These are phyloP conservation scores for Moricandia moricandioides DNA, from an alignment of 345 rosid species.

Conservation along the genomic window DNA sequence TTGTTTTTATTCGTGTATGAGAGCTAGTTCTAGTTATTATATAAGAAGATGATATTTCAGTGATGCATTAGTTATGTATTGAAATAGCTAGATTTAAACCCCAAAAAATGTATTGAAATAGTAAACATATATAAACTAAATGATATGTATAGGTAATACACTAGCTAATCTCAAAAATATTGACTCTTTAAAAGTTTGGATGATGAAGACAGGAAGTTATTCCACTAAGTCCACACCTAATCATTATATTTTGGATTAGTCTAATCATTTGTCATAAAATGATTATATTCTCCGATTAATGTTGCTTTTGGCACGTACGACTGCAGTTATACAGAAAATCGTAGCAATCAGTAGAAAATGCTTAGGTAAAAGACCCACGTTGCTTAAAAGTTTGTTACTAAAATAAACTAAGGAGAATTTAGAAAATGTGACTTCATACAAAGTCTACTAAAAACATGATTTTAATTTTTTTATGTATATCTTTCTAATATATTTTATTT, in stretches of 20 bases:
- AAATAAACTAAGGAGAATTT: too few species aligned
- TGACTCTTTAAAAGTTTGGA: background rate
- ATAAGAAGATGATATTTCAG: background rate
- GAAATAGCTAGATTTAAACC: too few species aligned
- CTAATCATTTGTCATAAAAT: background rate
- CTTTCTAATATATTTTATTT: too few species aligned
- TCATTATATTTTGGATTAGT: slow-evolving; percentile 13
- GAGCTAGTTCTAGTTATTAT: background rate
- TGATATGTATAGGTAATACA: background rate
- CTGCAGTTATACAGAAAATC: background rate
- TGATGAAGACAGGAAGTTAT: slow-evolving; percentile 4
- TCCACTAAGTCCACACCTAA: slow-evolving; percentile 9
- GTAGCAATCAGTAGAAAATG: background rate
- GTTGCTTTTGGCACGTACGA: background rate
- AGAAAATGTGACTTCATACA: too few species aligned
- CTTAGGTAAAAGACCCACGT: background rate
- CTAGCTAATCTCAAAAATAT: background rate
- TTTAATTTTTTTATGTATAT: too few species aligned
- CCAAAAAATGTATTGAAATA: too few species aligned
- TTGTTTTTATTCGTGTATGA: background rate
- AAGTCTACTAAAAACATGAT: too few species aligned
- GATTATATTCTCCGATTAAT: background rate
- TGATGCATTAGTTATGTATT: background rate
- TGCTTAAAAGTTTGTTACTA: too few species aligned
- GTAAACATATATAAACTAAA: background rate